Conservation (phyloP, 352 stramenopile genomes). For the Pythium myriotylum region DNA sequence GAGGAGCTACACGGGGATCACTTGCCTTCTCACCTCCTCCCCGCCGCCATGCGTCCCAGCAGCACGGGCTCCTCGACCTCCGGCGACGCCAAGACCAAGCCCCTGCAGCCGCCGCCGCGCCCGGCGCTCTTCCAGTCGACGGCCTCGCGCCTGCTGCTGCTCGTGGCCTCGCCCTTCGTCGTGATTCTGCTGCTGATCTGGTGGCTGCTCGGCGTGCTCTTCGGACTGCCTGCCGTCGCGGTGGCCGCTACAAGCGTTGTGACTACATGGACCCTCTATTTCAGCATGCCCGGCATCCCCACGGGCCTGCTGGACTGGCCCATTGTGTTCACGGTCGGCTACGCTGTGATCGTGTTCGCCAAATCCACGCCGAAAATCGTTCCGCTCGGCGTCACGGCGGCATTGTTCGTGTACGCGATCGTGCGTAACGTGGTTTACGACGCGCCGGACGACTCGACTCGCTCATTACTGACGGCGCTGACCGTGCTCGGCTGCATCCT, state of each 20-base stretch:
- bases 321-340: conserved; percentile 49
- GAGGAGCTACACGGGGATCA: background rate
- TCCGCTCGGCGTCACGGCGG: background rate
- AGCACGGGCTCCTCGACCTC: conserved; percentile 8
- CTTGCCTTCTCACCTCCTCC: conserved; percentile 1
- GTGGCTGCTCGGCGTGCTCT: conserved; percentile 47
- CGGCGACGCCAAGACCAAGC: conserved; percentile 5
- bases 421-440: conserved; percentile 42
- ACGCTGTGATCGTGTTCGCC: conserved; percentile 35
- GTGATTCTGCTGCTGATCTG: conserved; percentile 55
- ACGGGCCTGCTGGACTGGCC: conserved; percentile 57
- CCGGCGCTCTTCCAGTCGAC: conserved; percentile 8
- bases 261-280: conserved; percentile 51
- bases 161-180: conserved; percentile 51
- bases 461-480: conserved; percentile 40
- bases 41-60: background rate
- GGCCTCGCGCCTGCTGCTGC: conserved; percentile 24
- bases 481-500: conserved; percentile 48
- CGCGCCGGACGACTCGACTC: conserved; percentile 29
- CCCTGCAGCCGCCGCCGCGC: conserved; percentile 23
- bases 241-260: conserved; percentile 34
- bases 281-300: conserved; percentile 53
- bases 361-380: conserved; percentile 29
- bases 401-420: conserved; percentile 44
- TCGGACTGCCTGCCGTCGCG: conserved; percentile 45